These are phyloP conservation scores for Stentor coeruleus DNA, from an alignment of 73 alveolate genomes.

Conservation along the genomic window DNA sequence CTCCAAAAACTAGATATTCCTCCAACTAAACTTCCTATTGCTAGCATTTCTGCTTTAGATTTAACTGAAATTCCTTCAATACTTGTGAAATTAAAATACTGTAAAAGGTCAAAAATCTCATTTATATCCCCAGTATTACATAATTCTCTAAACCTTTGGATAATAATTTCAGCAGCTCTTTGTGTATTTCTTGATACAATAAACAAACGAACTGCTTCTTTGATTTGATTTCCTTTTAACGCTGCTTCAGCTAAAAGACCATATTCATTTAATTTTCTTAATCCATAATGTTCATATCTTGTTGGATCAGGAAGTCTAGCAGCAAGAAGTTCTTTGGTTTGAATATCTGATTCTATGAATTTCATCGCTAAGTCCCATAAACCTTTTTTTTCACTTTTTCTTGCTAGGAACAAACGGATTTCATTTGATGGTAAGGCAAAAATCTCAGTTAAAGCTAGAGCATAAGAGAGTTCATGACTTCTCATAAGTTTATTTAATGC, in stretches of 20 bases:
- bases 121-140: background rate
- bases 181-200: background rate
- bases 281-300: background rate
- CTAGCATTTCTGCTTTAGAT: slow-evolving; percentile 1
- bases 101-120: background rate
- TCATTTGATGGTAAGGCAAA: background rate
- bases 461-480: background rate
- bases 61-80: background rate
- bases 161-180: background rate
- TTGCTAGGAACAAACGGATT: background rate
- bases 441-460: background rate
- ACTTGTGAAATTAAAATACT: background rate
- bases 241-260: slow-evolving; percentile 14
- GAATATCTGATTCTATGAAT: background rate
- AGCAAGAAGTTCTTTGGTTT: background rate
- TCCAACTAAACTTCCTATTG: background rate
- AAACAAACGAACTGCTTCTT: background rate
- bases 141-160: background rate
- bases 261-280: background rate
- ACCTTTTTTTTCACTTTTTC: background rate
- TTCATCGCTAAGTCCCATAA: background rate
- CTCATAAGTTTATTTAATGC: background rate
- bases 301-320: background rate
- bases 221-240: background rate
- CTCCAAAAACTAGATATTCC: background rate